Evolutionary conservation across 805 yeast species (phyloP).

Genomic region (Ogataea trehalophila): DNA sequence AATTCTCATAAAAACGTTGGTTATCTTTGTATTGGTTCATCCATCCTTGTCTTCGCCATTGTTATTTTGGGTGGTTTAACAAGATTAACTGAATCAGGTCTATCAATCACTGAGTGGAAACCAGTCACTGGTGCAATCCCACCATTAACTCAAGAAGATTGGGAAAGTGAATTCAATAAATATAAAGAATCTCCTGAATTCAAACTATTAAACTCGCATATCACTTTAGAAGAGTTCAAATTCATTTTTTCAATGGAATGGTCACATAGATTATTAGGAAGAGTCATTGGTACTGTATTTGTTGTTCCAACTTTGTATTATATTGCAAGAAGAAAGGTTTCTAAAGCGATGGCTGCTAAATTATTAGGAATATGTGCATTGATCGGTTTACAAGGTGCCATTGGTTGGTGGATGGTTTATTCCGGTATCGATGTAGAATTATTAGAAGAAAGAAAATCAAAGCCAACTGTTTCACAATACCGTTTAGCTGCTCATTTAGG

Average conservation of each 20-base stretch:
- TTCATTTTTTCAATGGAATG: conserved; percentile 97
- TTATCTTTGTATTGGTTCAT: conserved; percentile 82
- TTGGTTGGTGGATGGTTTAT: conserved; percentile 99
- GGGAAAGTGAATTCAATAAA: conserved; percentile 80
- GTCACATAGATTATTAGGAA: conserved; percentile 91
- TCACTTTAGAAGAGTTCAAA: conserved; percentile 87
- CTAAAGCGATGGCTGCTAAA: conserved; percentile 60
- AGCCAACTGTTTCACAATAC: conserved; percentile 97
- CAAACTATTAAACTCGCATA: conserved; percentile 80
- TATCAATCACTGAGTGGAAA: conserved; percentile 96
- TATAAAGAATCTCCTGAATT: conserved; percentile 89
- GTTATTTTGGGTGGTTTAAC: conserved; percentile 97
- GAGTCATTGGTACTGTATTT: conserved; percentile 81
- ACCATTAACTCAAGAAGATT: conserved; percentile 72
- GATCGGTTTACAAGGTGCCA: conserved; percentile 88
- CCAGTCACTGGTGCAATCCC: conserved; percentile 96
- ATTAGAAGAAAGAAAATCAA: conserved; percentile 72
- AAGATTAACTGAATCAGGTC: conserved; percentile 90
- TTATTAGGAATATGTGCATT: conserved; percentile 69
- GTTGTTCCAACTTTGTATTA: conserved; percentile 84
- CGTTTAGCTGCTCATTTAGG: conserved; percentile 91
- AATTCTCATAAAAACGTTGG: conserved; percentile 63
- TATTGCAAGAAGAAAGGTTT: conserved; percentile 59
- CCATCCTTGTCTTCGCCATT: conserved; percentile 88
- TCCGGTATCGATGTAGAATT: conserved; percentile 85